Evolutionary conservation across 2,329 filamentous ascomycete species (phyloP), one percentile per base, ranked within the genome.

Genomic region (Ceratocystis colombiana): DNA sequence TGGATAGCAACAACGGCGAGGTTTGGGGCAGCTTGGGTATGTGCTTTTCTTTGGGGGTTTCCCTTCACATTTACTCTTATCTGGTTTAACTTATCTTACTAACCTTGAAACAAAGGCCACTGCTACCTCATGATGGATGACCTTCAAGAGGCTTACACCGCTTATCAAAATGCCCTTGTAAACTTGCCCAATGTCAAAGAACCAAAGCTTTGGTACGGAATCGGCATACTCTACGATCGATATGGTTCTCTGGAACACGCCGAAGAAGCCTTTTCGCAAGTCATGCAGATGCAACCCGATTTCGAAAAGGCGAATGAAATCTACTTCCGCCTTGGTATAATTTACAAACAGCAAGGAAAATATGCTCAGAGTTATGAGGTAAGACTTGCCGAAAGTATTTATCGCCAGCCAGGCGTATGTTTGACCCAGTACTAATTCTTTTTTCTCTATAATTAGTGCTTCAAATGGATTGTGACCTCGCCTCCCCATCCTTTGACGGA

Each of bases 291-390:
- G 88, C 88, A 96, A 72, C 94, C 93, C 3, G 88, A 91, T 71
- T 97, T 97, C 71, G 94, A 99, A 73, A 99, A 99, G 81, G 92
- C 93, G 67, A 97, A 97, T 73, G 94, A 99, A 75, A 97, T 99
- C 65, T 99, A 97, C 76, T 99, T 99, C 77, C 86, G 94, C 33
- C 83, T 99, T 7, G 94, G 94, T n/a, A 99, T 99, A 78, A 97
- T 99, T 70, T 97, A 97, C 80, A 99, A 99, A 76, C 93, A 97
- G 73, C 94, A 97, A 74, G 88, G 92, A 69, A 97, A 97, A 75
- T 99, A 92, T 74, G 81, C 81, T 64, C 88, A 95, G 73, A 96
- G 92, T 80, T 80, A 97, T 59, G 94, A 97, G 77, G 92, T 96
- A 79, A 72, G 37, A 41, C 37, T 15, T 41, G 4, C 12, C 10